phyloP scores from a whole-genome alignment of 202 grass and related monocot genomes.

The Brachypodium distachyon region DNA sequence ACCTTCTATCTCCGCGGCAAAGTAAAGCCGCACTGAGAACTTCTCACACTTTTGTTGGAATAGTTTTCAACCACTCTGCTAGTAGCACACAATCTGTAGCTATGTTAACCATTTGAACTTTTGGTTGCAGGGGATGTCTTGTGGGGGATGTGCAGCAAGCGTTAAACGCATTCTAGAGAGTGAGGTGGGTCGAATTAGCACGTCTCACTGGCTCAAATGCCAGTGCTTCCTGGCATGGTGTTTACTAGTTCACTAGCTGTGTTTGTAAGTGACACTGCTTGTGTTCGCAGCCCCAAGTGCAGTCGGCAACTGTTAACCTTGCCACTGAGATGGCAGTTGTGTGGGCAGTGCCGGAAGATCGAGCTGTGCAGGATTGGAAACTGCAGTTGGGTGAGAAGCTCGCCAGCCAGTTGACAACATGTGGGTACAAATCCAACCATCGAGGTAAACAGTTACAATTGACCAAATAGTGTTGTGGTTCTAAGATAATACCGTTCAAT shows the following conservation, averaged over 20 bases:
- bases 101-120: slow-evolving; percentile 1
- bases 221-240: background rate
- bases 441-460: slow-evolving; percentile 42
- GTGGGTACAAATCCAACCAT: slow-evolving; percentile 85
- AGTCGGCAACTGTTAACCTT: slow-evolving; percentile 75
- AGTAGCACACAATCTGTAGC: background rate
- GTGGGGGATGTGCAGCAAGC: slow-evolving; percentile 87
- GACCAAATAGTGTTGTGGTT: background rate
- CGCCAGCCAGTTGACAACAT: slow-evolving; percentile 58
- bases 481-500: background rate
- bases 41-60: background rate
- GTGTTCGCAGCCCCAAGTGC: slow-evolving; percentile 63
- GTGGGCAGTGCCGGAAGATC: slow-evolving; percentile 49
- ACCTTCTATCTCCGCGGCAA: background rate
- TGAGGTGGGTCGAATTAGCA: slow-evolving; percentile 40
- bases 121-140: slow-evolving; percentile 81
- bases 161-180: slow-evolving; percentile 88
- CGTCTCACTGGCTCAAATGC: background rate
- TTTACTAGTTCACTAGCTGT: background rate
- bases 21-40: background rate
- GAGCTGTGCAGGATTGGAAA: slow-evolving; percentile 60
- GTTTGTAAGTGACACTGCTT: slow-evolving; percentile 24
- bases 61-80: background rate
- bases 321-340: slow-evolving; percentile 84
- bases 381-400: slow-evolving; percentile 74